Conservation (phyloP, 2,329 filamentous ascomycete genomes). For the Colletotrichum somersetense region DNA sequence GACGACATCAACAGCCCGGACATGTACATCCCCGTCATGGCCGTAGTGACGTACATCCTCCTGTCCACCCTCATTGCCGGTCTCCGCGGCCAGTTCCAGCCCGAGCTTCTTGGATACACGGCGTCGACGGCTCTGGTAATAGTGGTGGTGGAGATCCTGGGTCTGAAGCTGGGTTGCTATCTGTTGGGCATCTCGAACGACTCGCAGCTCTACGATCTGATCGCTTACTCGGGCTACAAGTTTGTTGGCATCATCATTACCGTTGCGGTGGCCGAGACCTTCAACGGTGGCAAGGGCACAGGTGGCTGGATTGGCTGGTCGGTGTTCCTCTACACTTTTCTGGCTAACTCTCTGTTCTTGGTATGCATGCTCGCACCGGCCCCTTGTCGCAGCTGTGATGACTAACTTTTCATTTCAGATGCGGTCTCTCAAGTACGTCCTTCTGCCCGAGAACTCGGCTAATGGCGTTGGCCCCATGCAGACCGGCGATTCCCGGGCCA, state of each 20-base stretch:
- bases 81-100: slow-evolving; percentile 90
- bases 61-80: slow-evolving; percentile 92
- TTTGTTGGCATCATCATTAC: slow-evolving; percentile 97
- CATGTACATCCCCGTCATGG: slow-evolving; percentile 99
- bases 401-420: slow-evolving; percentile 67
- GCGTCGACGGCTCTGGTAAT: slow-evolving; percentile 87
- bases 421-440: slow-evolving; percentile 93
- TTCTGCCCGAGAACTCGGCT: slow-evolving; percentile 84
- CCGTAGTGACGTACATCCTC: slow-evolving; percentile 96
- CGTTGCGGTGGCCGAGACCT: slow-evolving; percentile 81
- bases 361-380: slow-evolving; percentile 69
- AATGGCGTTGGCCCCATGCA: slow-evolving; percentile 74
- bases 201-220: slow-evolving; percentile 90
- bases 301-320: slow-evolving; percentile 91
- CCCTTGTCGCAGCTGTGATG: not conserved
- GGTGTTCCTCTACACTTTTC: slow-evolving; percentile 91
- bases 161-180: slow-evolving; percentile 92
- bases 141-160: slow-evolving; percentile 88
- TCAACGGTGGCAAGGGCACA: slow-evolving; percentile 83
- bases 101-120: slow-evolving; percentile 90
- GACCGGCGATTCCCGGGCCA: slow-evolving; percentile 79
- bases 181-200: slow-evolving; percentile 94
- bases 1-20: slow-evolving; percentile 98
- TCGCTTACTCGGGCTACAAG: slow-evolving; percentile 98
- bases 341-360: slow-evolving; percentile 95